A percentile compares a stretch with the other conserved stretches of the same genome.
These are phyloP conservation scores for Pelargonium cotyledonis DNA, from an alignment of 441 rosid genomes.

Conservation along the genomic window DNA sequence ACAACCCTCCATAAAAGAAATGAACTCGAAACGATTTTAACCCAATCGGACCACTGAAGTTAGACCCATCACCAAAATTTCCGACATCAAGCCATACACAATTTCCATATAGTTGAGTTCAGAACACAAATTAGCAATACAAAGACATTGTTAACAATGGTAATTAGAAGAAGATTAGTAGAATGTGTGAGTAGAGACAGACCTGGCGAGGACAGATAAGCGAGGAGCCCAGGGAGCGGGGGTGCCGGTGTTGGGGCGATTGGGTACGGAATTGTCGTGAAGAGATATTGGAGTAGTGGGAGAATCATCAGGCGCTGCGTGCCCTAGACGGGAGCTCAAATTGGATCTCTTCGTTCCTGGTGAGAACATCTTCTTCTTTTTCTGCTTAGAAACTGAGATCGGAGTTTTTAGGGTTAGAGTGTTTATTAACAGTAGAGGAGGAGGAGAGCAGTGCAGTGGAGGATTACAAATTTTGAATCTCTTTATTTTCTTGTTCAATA, in stretches of 20 bases:
- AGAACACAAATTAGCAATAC: background rate
- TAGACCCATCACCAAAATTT: background rate
- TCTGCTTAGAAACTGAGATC: background rate
- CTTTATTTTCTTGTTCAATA: no score
- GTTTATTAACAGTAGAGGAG: background rate
- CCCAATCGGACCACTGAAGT: background rate
- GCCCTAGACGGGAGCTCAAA: constrained; percentile 40
- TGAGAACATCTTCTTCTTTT: constrained; percentile 54
- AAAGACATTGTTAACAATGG: background rate
- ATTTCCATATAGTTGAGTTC: background rate
- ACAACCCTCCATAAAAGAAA: background rate
- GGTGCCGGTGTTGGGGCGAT: constrained; percentile 72
- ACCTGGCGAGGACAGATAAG: constrained; percentile 90
- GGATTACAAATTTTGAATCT: background rate
- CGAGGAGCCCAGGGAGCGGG: constrained; percentile 94
- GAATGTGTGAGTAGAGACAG: background rate
- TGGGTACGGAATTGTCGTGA: constrained; percentile 33
- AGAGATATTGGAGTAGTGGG: constrained; percentile 48
- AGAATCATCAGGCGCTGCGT: constrained; percentile 37
- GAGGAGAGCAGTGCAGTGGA: background rate
- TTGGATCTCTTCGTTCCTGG: constrained; percentile 54
- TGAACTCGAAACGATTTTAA: background rate
- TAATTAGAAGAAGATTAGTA: background rate
- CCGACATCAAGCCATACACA: background rate
- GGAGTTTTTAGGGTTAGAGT: background rate